Conservation (phyloP, 1,284 basidiomycete species). For the Trametes pubescens region DNA sequence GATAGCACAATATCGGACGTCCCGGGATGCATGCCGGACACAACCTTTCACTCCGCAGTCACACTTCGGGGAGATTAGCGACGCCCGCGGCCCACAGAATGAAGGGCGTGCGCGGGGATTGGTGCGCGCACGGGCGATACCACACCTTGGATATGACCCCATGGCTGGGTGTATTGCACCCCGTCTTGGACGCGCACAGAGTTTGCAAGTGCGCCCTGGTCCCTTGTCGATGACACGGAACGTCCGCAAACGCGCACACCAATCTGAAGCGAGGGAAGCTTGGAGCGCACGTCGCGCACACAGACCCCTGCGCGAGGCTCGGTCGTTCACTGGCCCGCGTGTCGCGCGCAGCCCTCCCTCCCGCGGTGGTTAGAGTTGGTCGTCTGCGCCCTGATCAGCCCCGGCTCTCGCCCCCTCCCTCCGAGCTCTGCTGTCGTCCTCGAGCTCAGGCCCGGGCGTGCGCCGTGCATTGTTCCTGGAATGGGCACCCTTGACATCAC, state of each 20-base stretch:
- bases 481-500: conserved; percentile 22
- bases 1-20: not conserved
- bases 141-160: not conserved
- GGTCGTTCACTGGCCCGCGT: too few relatives aligned
- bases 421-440: not conserved
- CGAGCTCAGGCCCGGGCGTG: conserved; percentile 4
- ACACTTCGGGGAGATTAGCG: conserved; percentile 7
- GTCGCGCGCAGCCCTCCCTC: not conserved
- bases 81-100: not conserved
- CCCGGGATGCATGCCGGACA: not conserved
- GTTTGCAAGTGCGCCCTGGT: not conserved
- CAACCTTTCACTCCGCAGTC: not conserved
- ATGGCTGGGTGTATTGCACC: not conserved
- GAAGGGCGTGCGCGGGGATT: not conserved
- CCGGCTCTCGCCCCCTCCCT: not conserved
- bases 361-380: conserved; percentile 16
- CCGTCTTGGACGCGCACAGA: not conserved
- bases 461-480: conserved; percentile 6
- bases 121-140: not conserved
- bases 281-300: too few relatives aligned
- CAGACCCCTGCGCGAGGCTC: not conserved
- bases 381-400: conserved; percentile 9
- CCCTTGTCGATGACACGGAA: not conserved
- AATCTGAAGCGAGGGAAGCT: too few relatives aligned
- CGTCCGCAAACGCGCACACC: not conserved